A percentile compares a stretch with the other conserved stretches of the same genome.
Evolutionary conservation across 345 rosid species (phyloP).

Genomic region (Nasturtium officinale): DNA sequence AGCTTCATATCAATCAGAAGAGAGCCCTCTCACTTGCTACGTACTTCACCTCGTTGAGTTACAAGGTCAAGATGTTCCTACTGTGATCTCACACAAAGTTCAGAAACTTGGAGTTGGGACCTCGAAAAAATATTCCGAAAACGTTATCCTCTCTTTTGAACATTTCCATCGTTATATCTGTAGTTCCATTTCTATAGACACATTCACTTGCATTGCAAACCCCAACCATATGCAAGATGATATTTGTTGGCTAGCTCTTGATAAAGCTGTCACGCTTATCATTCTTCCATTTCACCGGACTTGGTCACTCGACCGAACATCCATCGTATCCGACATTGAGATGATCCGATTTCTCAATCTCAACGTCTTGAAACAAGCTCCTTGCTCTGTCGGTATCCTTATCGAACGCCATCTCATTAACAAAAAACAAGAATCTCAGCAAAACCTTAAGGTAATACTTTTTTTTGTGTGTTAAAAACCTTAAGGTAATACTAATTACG

Average conservation of each 20-base stretch:
- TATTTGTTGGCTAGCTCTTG: conserved; percentile 57
- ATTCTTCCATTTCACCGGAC: conserved; percentile 65
- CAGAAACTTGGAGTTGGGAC: conserved; percentile 36
- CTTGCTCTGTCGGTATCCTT: conserved; percentile 66
- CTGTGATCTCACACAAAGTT: conserved; percentile 55
- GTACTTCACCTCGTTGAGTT: conserved; percentile 63
- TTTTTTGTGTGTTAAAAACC: no score
- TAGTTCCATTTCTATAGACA: conserved; percentile 40
- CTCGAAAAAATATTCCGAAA: conserved; percentile 38
- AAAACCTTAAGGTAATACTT: conserved; percentile 30
- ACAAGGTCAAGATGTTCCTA: conserved; percentile 52
- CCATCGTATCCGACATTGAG: conserved; percentile 41
- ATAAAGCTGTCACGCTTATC: conserved; percentile 49
- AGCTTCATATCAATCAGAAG: conserved; percentile 40
- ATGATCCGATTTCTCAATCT: conserved; percentile 43
- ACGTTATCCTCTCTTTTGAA: conserved; percentile 47
- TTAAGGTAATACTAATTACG: conserved; percentile 31
- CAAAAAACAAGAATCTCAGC: conserved; percentile 16
- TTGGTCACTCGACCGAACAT: conserved; percentile 50
- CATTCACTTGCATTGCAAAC: conserved; percentile 45
- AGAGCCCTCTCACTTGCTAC: conserved; percentile 44
- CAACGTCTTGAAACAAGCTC: conserved; percentile 57
- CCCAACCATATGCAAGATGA: conserved; percentile 59
- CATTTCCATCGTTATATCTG: conserved; percentile 35
- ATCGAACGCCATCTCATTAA: conserved; percentile 32